Evolutionary conservation across 768 basidiomycete species (phyloP).

Genomic region (Xerocomus spinulosus): DNA sequence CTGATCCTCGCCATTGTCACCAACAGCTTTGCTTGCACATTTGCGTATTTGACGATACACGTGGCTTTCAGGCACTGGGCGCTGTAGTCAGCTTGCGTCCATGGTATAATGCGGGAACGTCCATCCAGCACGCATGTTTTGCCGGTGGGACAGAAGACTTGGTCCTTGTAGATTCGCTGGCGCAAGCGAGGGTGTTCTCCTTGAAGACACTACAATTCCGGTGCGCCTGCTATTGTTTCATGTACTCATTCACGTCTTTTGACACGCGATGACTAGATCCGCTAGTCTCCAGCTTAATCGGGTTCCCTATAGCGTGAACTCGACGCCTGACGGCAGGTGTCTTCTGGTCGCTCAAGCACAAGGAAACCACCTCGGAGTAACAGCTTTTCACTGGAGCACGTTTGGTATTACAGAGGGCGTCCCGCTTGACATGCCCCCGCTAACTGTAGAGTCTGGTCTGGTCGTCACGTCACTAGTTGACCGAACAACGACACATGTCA

Average conservation of each 20-base stretch:
- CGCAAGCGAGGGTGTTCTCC: constrained; percentile 50
- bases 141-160: constrained; percentile 50
- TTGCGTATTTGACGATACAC: constrained; percentile 45
- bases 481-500: constrained; percentile 39
- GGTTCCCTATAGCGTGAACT: constrained; percentile 29
- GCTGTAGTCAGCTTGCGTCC: constrained; percentile 35
- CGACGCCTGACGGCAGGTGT: constrained; percentile 54
- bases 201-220: constrained; percentile 49
- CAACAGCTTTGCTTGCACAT: constrained; percentile 39
- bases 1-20: too few relatives aligned
- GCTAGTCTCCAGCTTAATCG: constrained; percentile 39
- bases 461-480: constrained; percentile 44
- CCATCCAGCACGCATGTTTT: constrained; percentile 40
- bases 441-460: constrained; percentile 19
- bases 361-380: constrained; percentile 1
- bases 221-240: constrained; percentile 24
- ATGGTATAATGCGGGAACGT: constrained; percentile 37
- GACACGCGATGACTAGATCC: constrained; percentile 35
- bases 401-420: constrained; percentile 50
- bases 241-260: too few relatives aligned
- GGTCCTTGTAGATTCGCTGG: constrained; percentile 41
- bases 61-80: constrained; percentile 38
- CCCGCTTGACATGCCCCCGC: constrained; percentile 28
- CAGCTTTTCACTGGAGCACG: constrained; percentile 52
- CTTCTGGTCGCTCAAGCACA: constrained; percentile 35